phyloP scores from a whole-genome alignment of 345 rosid genomes.

The thale cress (Arabidopsis thaliana) region TAIR10.1 NC_003070.9:9450001-9450500 shows the following conservation, averaged over 20 bases:
- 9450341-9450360: slow-evolving; percentile 63
- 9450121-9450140: slow-evolving; percentile 79
- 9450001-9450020: slow-evolving; percentile 90
- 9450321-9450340: slow-evolving; percentile 64
- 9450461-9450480: slow-evolving; percentile 98
- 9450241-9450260: slow-evolving; percentile 67
- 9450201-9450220: slow-evolving; percentile 82
- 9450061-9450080: slow-evolving; percentile 93
- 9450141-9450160: slow-evolving; percentile 75
- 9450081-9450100: slow-evolving; percentile 65
- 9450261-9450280: slow-evolving; percentile 95
- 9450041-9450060: slow-evolving; percentile 95
- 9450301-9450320: slow-evolving; percentile 56
- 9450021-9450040: slow-evolving; percentile 90
- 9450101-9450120: slow-evolving; percentile 66
- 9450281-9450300: slow-evolving; percentile 89
- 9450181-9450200: slow-evolving; percentile 93
- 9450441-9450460: slow-evolving; percentile 86
- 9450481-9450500: slow-evolving; percentile 94
- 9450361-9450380: slow-evolving; percentile 48
- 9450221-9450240: slow-evolving; percentile 87
- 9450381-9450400: slow-evolving; percentile 92
- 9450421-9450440: slow-evolving; percentile 76
- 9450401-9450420: slow-evolving; percentile 98
- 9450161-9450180: slow-evolving; percentile 68